Evolutionary conservation across 2,329 filamentous ascomycete species (phyloP), one percentile per base, ranked within the genome.

Genomic region (Colletotrichum tropicicola): DNA sequence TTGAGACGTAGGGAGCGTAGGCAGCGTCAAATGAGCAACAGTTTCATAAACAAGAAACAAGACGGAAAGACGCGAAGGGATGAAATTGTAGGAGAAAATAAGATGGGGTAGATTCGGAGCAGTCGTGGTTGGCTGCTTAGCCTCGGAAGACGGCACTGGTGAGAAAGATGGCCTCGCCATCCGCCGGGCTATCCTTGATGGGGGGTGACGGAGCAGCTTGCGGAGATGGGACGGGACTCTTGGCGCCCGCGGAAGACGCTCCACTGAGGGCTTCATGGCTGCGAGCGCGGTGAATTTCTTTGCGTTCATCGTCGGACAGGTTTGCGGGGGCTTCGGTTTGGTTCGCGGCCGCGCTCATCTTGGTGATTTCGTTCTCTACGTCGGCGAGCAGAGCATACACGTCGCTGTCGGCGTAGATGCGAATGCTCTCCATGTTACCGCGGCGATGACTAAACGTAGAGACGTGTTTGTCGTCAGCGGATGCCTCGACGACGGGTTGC

Each of bases 341-440:
- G 25, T 64, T 66, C n/a, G 64, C 66, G 13, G 54, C 57, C 10
- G 59, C 60, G 64, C 78, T 78, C 72, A 84, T 80, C 61, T 79
- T 78, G 55, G 77, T 83, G 71, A 89, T 86, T 70, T 88, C 84
- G 66, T 82, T 82, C 74, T 92, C 89, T 13, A 92, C 89, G 68
- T 92, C 89, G 1, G 86, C 87, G 41, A 92, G 80, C 2, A 92
- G 81, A 2, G 87, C 85, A 68, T 89, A 91, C 8, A 92, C 85
- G 48, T 91, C 89, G 64, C 87, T 86, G 63, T 89, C 89, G 21
- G 88, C 89, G 68, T 91, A 92, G 69, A 92, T 84, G 21, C 87
- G 86, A 65, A 91, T 91, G 73, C 88, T 91, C 74, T 91, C 87
- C 37, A 88, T 82, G 21, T 83, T 82, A 12, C 75, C 71, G 44